Evolutionary conservation across 2,329 filamentous ascomycete genomes (phyloP).

Genomic region (Xylaria sp.): DNA sequence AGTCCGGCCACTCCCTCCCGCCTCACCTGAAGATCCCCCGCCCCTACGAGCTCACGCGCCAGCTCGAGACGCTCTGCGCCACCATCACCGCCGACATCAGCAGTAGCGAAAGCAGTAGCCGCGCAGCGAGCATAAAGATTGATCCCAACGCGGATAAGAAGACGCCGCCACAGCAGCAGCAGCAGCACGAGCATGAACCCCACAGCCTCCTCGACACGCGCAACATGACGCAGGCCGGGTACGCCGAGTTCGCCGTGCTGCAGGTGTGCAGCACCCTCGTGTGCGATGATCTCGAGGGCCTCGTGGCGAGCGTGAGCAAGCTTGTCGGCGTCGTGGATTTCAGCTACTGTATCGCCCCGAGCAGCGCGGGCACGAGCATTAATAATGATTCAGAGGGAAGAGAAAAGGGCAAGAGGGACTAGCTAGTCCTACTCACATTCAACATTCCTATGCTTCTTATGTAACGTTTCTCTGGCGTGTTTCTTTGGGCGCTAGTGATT

Average conservation of each 20-base stretch:
- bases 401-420: slow-evolving; percentile 45
- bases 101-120: slow-evolving; percentile 7
- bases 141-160: neutral
- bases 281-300: slow-evolving; percentile 72
- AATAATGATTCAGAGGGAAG: slow-evolving; percentile 20
- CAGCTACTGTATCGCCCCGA: slow-evolving; percentile 65
- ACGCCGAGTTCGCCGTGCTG: slow-evolving; percentile 79
- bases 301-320: slow-evolving; percentile 71
- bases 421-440: neutral
- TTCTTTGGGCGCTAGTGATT: neutral
- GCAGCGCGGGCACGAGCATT: slow-evolving; percentile 9
- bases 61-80: slow-evolving; percentile 57
- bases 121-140: slow-evolving; percentile 5
- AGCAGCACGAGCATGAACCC: no score
- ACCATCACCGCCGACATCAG: slow-evolving; percentile 18
- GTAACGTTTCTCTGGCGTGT: neutral
- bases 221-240: slow-evolving; percentile 77
- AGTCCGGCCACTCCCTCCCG: slow-evolving; percentile 74
- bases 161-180: no score
- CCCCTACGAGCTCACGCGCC: slow-evolving; percentile 68
- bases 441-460: neutral
- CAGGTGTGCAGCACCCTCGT: slow-evolving; percentile 78
- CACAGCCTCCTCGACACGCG: slow-evolving; percentile 68
- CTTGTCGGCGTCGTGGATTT: slow-evolving; percentile 82
- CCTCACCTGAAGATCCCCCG: slow-evolving; percentile 75